Conservation (phyloP, 1,139 yeast species). For the Magnusiomyces ingens region DNA sequence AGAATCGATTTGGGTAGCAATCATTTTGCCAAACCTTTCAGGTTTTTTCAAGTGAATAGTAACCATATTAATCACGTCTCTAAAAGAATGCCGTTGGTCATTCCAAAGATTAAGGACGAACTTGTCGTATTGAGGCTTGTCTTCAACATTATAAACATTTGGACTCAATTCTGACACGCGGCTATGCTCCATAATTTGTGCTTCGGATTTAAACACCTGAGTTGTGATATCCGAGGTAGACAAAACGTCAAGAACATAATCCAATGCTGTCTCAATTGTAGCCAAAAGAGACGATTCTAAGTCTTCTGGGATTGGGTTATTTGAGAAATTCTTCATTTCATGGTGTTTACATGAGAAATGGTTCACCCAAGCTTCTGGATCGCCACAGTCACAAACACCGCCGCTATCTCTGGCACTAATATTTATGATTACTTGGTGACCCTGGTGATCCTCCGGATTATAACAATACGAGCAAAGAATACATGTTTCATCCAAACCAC, state of each 20-base stretch:
- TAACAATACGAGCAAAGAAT: slow-evolving; percentile 79
- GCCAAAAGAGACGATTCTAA: slow-evolving; percentile 23
- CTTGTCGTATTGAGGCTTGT: slow-evolving; percentile 38
- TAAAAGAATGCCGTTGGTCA: slow-evolving; percentile 68
- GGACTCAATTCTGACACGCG: slow-evolving; percentile 34
- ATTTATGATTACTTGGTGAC: slow-evolving; percentile 67
- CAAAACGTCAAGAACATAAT: slow-evolving; percentile 71
- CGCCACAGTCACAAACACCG: slow-evolving; percentile 96
- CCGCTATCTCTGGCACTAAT: slow-evolving; percentile 78
- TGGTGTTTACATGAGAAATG: slow-evolving; percentile 47
- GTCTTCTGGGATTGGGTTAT: slow-evolving; percentile 24
- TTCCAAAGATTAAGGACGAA: slow-evolving; percentile 63
- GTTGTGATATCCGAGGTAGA: slow-evolving; percentile 39
- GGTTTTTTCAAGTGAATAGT: slow-evolving; percentile 58
- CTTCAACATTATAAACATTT: slow-evolving; percentile 39
- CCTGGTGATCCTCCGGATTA: slow-evolving; percentile 61
- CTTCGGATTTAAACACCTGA: slow-evolving; percentile 25
- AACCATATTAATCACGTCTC: slow-evolving; percentile 67
- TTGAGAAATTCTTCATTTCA: slow-evolving; percentile 20
- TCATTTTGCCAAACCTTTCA: slow-evolving; percentile 65
- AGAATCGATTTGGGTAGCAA: slow-evolving; percentile 54
- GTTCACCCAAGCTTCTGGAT: slow-evolving; percentile 67
- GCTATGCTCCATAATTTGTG: slow-evolving; percentile 24
- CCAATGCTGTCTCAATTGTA: slow-evolving; percentile 54
- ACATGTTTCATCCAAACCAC: slow-evolving; percentile 81